Base-by-base conservation (phyloP, 176 grass and related monocot genomes). In the Ananas comosus region DNA sequence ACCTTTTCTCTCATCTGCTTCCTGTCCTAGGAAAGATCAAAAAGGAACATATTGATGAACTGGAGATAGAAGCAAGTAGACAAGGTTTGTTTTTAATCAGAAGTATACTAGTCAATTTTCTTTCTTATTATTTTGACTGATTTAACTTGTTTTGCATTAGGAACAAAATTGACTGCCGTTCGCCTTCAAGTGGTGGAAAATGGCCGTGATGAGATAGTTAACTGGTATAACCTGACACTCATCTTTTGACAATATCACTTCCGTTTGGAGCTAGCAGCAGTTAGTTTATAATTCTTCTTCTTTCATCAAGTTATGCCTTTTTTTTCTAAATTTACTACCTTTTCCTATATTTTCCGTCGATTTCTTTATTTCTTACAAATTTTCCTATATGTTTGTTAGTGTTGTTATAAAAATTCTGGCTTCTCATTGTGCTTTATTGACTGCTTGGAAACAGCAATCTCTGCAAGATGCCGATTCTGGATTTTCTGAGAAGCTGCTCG, bases 21-120 rank as follows among this genome's bases (percentile, higher is more conserved):
- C 89, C 95, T 12, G 81, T 76, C 50, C 70, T 91, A 53, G 71
- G 82, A 59, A 75, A 85, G 72, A 80, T 99, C 71, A 83, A 83
- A 57, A 82, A 86, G 71, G 87, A 94, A 51, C 90, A 94, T 29
- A 85, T 94, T 73, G 88, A 90, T 83, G 95, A 99, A 72, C 70
- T 99, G 70, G 95, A 94, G 84, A 74, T 91, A 51, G 90, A 99
- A 83, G 85, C 87, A 33, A 81, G 85, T 67, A 90, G 84, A 78
- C 90, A 99, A 94, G 90, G 95, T 99, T 70, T 70, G 72, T 75
- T 47, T 64, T 10, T 69, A 28, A 53, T 69, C 65, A 67, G 53
- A 51, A 61, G 24, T 17, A 49, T 69, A 10, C 61, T 17, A 47
- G 68, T 51, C 29, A 2, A 47, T 53, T 17, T 63, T 51, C 12